Percentiles rank a stretch among this genome's conserved stretches.
phyloP scores from a whole-genome alignment of 176 grass and related monocot species.

The Oryza rufipogon region DNA sequence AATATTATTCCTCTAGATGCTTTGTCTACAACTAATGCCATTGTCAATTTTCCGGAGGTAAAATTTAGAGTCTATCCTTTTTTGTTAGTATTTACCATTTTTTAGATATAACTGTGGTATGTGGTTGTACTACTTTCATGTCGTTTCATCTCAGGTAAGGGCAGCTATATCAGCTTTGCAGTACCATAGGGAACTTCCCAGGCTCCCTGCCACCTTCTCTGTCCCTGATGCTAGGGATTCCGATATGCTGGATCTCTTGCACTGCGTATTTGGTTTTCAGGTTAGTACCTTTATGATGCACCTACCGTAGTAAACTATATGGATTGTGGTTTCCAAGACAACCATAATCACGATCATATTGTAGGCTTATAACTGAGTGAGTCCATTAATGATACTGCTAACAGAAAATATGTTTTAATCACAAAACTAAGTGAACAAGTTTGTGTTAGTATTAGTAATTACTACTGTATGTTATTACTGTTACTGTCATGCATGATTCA shows the following conservation, averaged over 20 bases:
- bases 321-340: conserved; percentile 3
- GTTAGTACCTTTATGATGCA: conserved; percentile 45
- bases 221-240: conserved; percentile 79
- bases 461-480: neutral
- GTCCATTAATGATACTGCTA: neutral
- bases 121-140: neutral
- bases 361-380: neutral
- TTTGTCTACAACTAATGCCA: conserved; percentile 73
- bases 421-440: conserved; percentile 1
- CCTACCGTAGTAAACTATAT: conserved; percentile 6
- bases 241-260: conserved; percentile 92
- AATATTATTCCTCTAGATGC: conserved; percentile 95
- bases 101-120: neutral
- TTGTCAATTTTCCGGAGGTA: conserved; percentile 76
- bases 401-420: conserved; percentile 15
- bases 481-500: neutral
- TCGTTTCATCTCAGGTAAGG: conserved; percentile 66
- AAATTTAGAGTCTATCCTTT: conserved; percentile 16
- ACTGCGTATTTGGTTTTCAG: conserved; percentile 91
- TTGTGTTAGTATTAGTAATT: neutral
- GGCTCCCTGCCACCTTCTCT: conserved; percentile 67
- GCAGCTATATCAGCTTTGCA: conserved; percentile 87
- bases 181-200: conserved; percentile 63
- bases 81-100: conserved; percentile 19
- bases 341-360: neutral